A percentile compares a stretch with the other conserved stretches of the same genome.
These are phyloP conservation scores for Crithidia fasciculata DNA, from an alignment of 208 protist genomes.

Conservation along the genomic window DNA sequence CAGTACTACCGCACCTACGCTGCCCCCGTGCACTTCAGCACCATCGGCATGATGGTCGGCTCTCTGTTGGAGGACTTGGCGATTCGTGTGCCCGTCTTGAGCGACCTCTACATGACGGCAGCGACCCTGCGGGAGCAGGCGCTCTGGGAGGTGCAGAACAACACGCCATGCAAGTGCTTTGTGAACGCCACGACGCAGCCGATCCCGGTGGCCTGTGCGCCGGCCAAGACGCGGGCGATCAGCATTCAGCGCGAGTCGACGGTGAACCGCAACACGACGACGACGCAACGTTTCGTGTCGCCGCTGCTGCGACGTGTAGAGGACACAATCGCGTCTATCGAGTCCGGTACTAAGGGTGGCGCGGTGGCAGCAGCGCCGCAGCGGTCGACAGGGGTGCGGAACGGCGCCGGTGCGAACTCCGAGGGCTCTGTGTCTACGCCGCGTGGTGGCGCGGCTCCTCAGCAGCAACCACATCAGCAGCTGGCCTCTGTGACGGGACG, in stretches of 20 bases:
- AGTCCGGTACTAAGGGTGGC: neutral
- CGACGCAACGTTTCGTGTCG: slow-evolving; percentile 28
- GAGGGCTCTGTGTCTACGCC: slow-evolving; percentile 13
- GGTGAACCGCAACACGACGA: slow-evolving; percentile 34
- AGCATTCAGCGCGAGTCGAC: slow-evolving; percentile 51
- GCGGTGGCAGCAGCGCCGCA: neutral
- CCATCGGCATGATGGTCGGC: slow-evolving; percentile 52
- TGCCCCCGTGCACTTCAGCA: slow-evolving; percentile 37
- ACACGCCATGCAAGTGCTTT: slow-evolving; percentile 32
- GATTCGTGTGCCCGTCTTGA: slow-evolving; percentile 35
- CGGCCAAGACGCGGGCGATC: slow-evolving; percentile 38
- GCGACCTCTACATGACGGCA: slow-evolving; percentile 60
- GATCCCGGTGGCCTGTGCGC: slow-evolving; percentile 28
- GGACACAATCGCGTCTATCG: slow-evolving; percentile 34
- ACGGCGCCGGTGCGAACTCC: slow-evolving; percentile 1
- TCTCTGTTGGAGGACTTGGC: slow-evolving; percentile 50
- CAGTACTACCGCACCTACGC: slow-evolving; percentile 21
- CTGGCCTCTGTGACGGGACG: slow-evolving; percentile 17
- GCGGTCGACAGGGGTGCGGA: neutral
- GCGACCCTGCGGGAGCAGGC: slow-evolving; percentile 54
- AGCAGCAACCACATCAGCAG: neutral
- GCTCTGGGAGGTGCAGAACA: slow-evolving; percentile 37
- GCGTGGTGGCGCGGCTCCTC: neutral
- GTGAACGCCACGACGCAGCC: slow-evolving; percentile 37
- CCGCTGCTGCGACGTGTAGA: slow-evolving; percentile 52